Evolutionary conservation across 352 stramenopile species (phyloP), one percentile per base, ranked within the genome.

Genomic region (Pythium insidiosum): DNA sequence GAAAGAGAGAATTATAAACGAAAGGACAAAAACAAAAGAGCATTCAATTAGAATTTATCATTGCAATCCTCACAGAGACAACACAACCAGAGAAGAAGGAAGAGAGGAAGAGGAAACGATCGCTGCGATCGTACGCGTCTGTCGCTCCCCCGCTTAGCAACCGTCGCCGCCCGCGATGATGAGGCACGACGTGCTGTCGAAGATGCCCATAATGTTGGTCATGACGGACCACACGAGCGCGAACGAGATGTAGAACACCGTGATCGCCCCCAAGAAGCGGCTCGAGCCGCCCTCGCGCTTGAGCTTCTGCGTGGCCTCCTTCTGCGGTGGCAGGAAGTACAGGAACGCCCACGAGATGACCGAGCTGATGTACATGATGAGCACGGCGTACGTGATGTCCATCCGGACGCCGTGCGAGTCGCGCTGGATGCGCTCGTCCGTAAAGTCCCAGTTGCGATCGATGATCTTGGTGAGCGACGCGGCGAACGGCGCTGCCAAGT

Each of bases 131-230:
- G n/a, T n/a, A n/a, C n/a, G n/a, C n/a, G n/a, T n/a, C n/a, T n/a
- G n/a, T n/a, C n/a, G n/a, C n/a, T n/a, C n/a, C n/a, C n/a, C n/a
- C n/a, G n/a, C 38, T 43, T 60, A 61, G 51, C 59, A 68, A n/a
- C 63, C 58, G n/a, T 55, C 56, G 20, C 63, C 63, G 31, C 63
- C 63, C 26, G 60, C 60, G 35, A 73, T 69, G 30, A 55, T 26
- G 37, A 53, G 42, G 20, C 63, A 73, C 20, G 53, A 53, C 20
- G 63, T 73, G 41, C 51, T 57, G 4, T 56, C 43, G 39, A 58
- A 67, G 50, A 73, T 69, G 24, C 46, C 60, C 53, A 73, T 64
- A 25, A 73, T 21, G 42, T 69, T 73, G 34, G 43, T 56, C 19
- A 37, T 56, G 7, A 69, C 46, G 9, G 59, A 66, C 47, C 58